Base-by-base conservation (phyloP, 2,329 filamentous ascomycete genomes). In the Aspergillus uvarum region DNA sequence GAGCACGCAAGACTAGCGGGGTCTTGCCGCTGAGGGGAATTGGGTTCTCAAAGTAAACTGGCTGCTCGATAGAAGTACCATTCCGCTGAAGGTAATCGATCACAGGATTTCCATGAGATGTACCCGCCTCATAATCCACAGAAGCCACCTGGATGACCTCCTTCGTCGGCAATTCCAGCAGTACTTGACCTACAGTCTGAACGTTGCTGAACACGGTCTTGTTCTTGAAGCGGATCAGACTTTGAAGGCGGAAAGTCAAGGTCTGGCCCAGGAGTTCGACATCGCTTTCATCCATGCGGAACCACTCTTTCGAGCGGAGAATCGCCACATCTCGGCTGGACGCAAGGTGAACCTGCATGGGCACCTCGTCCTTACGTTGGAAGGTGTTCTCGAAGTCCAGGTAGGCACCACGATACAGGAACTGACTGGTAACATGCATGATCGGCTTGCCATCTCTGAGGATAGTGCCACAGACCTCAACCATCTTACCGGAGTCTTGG, bases 361-460 rank as follows among this genome's bases (percentile, higher is more conserved):
- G 93, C 1, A 91, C 96, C 81, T 99, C 95, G 6, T 88, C 86
- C 85, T 97, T 98, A 74, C 95, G 90, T 80, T 98, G 93, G 87
- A 99, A 99, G 6, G 96, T 99, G 80, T 96, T 99, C 80, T 97
- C 90, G 69, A 87, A 99, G 77, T 99, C 96, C 58, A 85, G 90
- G 80, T 99, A 99, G 31, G 84, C 83, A 59, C 95, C 95, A 53
- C 96, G 89, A 83, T 99, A 99, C 71, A 99, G 78, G 85, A 99
- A 99, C 77, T 99, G 95, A 63, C 92, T 97, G 12, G 93, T 98
- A 29, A 99, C 95, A 74, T 99, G 92, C 95, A 99, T 99, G 64
- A 99, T 92, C 5, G 92, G 84, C 75, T 90, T 78, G 26, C 89
- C 89, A 56, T 93, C 87, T 48, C 95, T 89, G 56, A 85, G 89